phyloP scores from a whole-genome alignment of 1,284 basidiomycete species.

The Leucoagaricus sp. region DNA sequence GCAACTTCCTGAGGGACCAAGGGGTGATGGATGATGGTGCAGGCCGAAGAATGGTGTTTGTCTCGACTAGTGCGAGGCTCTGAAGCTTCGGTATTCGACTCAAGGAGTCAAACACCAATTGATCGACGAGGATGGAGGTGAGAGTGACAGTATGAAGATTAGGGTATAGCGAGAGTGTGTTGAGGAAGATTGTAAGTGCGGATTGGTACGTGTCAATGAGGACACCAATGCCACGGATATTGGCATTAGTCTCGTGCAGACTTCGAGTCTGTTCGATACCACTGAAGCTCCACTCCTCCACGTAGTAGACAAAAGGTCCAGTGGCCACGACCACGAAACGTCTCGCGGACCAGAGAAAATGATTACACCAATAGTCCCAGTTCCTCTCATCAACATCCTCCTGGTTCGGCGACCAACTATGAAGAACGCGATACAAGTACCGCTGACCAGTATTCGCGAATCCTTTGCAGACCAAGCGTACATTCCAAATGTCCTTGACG shows the following conservation, averaged over 20 bases:
- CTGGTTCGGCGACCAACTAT: conserved; percentile 13
- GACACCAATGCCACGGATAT: conserved; percentile 10
- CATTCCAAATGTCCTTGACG: conserved; percentile 14
- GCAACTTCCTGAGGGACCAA: conserved; percentile 7
- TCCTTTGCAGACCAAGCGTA: conserved; percentile 12
- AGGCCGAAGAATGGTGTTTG: conserved; percentile 8
- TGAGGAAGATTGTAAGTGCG: conserved; percentile 14
- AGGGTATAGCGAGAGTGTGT: conserved; percentile 10
- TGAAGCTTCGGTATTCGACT: conserved; percentile 1
- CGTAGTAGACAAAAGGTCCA: conserved; percentile 9
- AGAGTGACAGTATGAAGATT: conserved; percentile 13
- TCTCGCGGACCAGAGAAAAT: conserved; percentile 13
- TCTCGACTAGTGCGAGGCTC: conserved; percentile 9
- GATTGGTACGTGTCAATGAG: conserved; percentile 10
- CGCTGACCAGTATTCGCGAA: conserved; percentile 8
- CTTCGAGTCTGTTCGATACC: conserved; percentile 11
- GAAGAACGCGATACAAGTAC: conserved; percentile 6
- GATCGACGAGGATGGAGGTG: conserved; percentile 11
- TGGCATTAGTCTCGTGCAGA: conserved; percentile 12
- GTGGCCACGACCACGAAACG: conserved; percentile 11
- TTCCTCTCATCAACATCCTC: conserved; percentile 15
- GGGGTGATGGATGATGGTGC: neutral
- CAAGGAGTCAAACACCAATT: conserved; percentile 10
- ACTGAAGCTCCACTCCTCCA: conserved; percentile 15
- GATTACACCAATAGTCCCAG: conserved; percentile 15